These are phyloP conservation scores for Bocquillonia castaneifolia DNA, from an alignment of 441 rosid genomes.

Conservation along the genomic window DNA sequence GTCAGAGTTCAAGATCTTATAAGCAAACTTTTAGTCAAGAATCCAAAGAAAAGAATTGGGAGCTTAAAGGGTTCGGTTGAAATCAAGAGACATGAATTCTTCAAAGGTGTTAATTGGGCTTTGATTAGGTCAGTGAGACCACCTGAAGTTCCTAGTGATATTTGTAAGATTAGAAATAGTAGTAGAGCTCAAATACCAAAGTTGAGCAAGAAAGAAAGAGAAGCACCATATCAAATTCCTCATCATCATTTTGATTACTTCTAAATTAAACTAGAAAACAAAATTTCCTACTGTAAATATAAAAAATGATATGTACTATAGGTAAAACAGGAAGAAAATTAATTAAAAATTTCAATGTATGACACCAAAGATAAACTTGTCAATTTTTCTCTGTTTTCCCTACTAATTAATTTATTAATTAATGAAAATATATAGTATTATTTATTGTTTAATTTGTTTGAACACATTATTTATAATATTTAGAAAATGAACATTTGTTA, in stretches of 20 bases:
- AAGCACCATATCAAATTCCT: slow-evolving; percentile 68
- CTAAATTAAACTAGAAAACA: slow-evolving; percentile 29
- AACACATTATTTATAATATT: no score
- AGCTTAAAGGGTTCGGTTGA: slow-evolving; percentile 58
- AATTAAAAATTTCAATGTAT: slow-evolving; percentile 16
- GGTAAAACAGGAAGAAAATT: slow-evolving; percentile 5
- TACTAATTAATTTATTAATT: slow-evolving; percentile 10
- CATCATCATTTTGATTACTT: slow-evolving; percentile 72
- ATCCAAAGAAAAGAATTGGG: slow-evolving; percentile 64
- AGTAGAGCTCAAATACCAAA: slow-evolving; percentile 41
- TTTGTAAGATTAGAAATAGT: slow-evolving; percentile 28
- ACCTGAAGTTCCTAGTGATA: slow-evolving; percentile 61
- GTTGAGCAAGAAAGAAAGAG: slow-evolving; percentile 65
- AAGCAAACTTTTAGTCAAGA: slow-evolving; percentile 55
- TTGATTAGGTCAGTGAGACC: slow-evolving; percentile 72
- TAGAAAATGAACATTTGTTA: not conserved
- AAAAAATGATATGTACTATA: not conserved
- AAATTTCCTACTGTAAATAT: slow-evolving; percentile 35
- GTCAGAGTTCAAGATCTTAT: slow-evolving; percentile 63
- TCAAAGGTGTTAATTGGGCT: slow-evolving; percentile 73
- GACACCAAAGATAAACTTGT: slow-evolving; percentile 15
- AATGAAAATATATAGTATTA: not conserved
- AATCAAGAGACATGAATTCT: slow-evolving; percentile 72
- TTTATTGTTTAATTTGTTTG: not conserved
- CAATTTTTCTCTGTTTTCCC: slow-evolving; percentile 25